A percentile compares a stretch with the other conserved stretches of the same genome.
Conservation (phyloP, 208 protist genomes). For the Plasmodiophora brassicae region DNA sequence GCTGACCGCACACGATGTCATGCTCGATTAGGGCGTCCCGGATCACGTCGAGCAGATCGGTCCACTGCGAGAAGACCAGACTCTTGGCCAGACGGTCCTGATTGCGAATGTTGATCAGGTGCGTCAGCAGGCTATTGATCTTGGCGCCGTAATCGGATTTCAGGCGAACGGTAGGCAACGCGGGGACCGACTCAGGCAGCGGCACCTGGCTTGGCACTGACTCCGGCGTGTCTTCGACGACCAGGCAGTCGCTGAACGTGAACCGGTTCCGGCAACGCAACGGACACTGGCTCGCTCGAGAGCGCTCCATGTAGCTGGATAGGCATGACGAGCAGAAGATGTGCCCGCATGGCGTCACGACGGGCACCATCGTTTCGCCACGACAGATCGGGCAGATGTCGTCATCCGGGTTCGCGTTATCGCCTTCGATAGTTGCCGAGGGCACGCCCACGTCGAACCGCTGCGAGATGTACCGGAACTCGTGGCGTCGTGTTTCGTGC, state of each 20-base stretch:
- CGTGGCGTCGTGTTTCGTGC: background rate
- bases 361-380: background rate
- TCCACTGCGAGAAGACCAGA: constrained; percentile 17
- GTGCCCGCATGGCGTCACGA: constrained; percentile 26
- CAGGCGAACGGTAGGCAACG: background rate
- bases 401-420: background rate
- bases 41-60: background rate
- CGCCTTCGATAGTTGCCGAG: no score
- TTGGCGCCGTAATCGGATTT: background rate
- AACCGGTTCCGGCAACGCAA: background rate
- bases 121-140: background rate
- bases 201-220: background rate
- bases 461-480: constrained; percentile 10
- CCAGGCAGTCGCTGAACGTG: background rate
- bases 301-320: background rate
- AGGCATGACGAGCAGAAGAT: background rate
- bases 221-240: background rate
- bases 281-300: background rate
- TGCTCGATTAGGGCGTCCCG: background rate
- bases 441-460: background rate
- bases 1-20: background rate
- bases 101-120: background rate
- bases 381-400: constrained; percentile 9
- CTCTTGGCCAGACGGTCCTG: background rate
- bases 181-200: background rate